Evolutionary conservation across 768 basidiomycete species (phyloP).

Genomic region (Saitozyma podzolica): DNA sequence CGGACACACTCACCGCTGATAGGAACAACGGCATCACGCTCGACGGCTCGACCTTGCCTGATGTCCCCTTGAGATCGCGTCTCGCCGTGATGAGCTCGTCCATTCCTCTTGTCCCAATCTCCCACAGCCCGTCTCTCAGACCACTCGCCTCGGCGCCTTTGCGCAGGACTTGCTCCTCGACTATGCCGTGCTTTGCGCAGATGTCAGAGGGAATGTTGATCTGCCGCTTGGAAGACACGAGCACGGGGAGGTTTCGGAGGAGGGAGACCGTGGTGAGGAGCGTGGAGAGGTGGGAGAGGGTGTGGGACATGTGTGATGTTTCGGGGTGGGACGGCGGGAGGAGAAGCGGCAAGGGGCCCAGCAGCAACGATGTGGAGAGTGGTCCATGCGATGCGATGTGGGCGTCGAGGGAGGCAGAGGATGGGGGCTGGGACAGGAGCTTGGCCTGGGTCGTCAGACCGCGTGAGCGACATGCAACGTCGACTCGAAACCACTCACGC

Average conservation of each 20-base stretch:
- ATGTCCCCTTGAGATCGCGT: slow-evolving; percentile 42
- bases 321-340: slow-evolving; percentile 42
- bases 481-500: slow-evolving; percentile 26
- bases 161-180: slow-evolving; percentile 55
- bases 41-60: slow-evolving; percentile 39
- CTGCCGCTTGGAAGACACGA: slow-evolving; percentile 34
- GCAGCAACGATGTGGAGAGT: slow-evolving; percentile 44
- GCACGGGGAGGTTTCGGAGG: slow-evolving; percentile 41
- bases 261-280: slow-evolving; percentile 44
- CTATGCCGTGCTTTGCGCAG: slow-evolving; percentile 37
- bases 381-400: slow-evolving; percentile 40
- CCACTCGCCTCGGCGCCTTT: slow-evolving; percentile 57
- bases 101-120: slow-evolving; percentile 52
- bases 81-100: slow-evolving; percentile 52
- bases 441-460: slow-evolving; percentile 16
- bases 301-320: slow-evolving; percentile 42
- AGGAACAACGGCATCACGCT: slow-evolving; percentile 46
- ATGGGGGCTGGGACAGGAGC: slow-evolving; percentile 26
- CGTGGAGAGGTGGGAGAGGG: slow-evolving; percentile 49
- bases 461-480: neutral
- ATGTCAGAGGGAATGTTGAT: slow-evolving; percentile 44
- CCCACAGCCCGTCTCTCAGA: slow-evolving; percentile 40
- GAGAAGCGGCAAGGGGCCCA: slow-evolving; percentile 47
- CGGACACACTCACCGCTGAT: slow-evolving; percentile 35
- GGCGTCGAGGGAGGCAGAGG: slow-evolving; percentile 36